Conservation (phyloP, 2,329 filamentous ascomycete genomes). For the Cladosporium halotolerans region DNA sequence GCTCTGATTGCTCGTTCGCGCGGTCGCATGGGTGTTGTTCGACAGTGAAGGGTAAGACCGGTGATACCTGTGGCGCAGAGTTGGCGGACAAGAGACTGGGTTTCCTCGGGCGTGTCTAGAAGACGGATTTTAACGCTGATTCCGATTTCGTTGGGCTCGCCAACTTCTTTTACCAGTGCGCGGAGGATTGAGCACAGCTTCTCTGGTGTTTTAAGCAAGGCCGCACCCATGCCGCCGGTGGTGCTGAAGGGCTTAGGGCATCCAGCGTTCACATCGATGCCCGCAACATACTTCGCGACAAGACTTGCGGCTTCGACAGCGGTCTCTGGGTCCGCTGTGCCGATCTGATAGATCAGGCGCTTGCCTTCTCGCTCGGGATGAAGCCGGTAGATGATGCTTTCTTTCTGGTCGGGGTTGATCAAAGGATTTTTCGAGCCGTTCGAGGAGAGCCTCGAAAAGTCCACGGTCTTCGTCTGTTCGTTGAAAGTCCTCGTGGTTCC, state of each 20-base stretch:
- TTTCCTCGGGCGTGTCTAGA: slow-evolving; percentile 68
- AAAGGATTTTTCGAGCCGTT: slow-evolving; percentile 59
- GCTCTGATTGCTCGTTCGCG: slow-evolving; percentile 79
- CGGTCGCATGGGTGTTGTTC: slow-evolving; percentile 91
- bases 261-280: slow-evolving; percentile 96
- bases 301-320: slow-evolving; percentile 80
- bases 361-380: slow-evolving; percentile 70
- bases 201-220: slow-evolving; percentile 78
- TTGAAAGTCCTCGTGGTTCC: slow-evolving; percentile 76
- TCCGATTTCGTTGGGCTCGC: slow-evolving; percentile 73
- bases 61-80: slow-evolving; percentile 86
- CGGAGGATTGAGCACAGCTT: slow-evolving; percentile 75
- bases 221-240: slow-evolving; percentile 89
- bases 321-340: slow-evolving; percentile 73
- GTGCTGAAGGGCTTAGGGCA: slow-evolving; percentile 97
- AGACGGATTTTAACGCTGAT: slow-evolving; percentile 97
- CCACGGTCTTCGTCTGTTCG: slow-evolving; percentile 68
- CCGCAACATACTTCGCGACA: slow-evolving; percentile 79
- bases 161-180: slow-evolving; percentile 72
- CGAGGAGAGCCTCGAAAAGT: slow-evolving; percentile 73
- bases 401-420: slow-evolving; percentile 43
- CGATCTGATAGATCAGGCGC: slow-evolving; percentile 83
- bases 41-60: slow-evolving; percentile 87
- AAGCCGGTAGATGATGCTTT: slow-evolving; percentile 74
- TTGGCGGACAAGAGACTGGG: slow-evolving; percentile 67